Base-by-base conservation (phyloP, 2,329 filamentous ascomycete species). In the Moelleriella libera region DNA sequence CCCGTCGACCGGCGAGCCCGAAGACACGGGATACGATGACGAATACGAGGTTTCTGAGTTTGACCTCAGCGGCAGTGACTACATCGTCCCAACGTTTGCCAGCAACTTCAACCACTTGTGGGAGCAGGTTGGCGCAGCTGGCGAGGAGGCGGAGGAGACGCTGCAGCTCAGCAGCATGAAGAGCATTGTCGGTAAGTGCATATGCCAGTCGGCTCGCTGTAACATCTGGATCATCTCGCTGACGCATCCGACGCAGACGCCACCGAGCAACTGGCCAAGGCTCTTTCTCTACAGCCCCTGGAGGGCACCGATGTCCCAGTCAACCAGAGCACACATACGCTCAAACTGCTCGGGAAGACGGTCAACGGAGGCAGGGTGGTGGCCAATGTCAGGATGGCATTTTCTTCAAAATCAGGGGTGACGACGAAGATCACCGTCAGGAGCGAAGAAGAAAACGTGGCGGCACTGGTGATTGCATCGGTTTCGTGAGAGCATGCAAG, bases 11-110 rank as follows among this genome's bases (percentile, higher is more conserved):
- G 80, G 81, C 54, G 88, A 96, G 67, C 86, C 90, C 1, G 92
- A 98, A 64, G 88, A 94, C 12, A 76, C 70, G 44, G 92, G 92
- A 43, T 97, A 97, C 64, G 90, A 97, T 47, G 92, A 98, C 60
- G 92, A 98, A 68, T 98, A 98, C 62, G 87, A 96, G 68, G 85
- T 97, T 50, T 88, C 92, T 52, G 88, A 96, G 61, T 80, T 97
- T 51, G 89, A 96, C 52, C 78, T 98, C 51, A 77, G 80, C 14
- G 92, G 90, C 49, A 88, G 88, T 55, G 92, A 98, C 65, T 98
- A 96, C 66, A 81, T 98, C 52, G 77, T 95, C 44, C 92, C 92
- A 21, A 83, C 88, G 2, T 98, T 94, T 64, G 89, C 89, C 14
- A 85, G 89, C 63, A 94, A 88, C 72, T 98, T 97, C 63, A 88